Base-by-base conservation (phyloP, 495 filamentous ascomycete genomes). In the Penicillium taxi region DNA sequence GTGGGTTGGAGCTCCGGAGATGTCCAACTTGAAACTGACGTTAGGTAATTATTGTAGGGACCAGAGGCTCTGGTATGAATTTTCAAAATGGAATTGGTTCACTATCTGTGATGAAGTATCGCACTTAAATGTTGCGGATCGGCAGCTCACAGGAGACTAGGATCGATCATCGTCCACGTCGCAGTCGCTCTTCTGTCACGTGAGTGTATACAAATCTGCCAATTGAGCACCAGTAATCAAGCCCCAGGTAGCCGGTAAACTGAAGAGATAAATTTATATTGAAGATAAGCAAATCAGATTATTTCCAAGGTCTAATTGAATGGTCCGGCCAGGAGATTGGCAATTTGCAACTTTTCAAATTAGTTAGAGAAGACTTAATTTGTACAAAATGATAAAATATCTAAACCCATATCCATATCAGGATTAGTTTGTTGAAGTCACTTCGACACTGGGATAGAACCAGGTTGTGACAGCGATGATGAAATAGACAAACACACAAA, bases 401-500 rank as follows among this genome's bases (percentile, higher is more conserved):
- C n/a, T 22, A 36, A 24, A 13, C 9, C 3, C 26, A 18, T 26
- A 12, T 36, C 23, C 23, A 26, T 19, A 12, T 42, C 27, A 48
- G 16, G 35, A 35, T 21, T 41, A 33, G 43, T 61, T 63, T 1
- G 56, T 48, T 17, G 53, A 44, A 8, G 53, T 44, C 0, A 40
- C 15, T 12, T 56, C 41, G 15, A 61, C 59, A 12, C 48, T 42
- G 6, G 70, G 70, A 44, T 72, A 71, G 37, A 67, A 73, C 67
- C 67, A 73, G 4, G 69, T 64, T 4, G 66, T 58, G 25, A 77
- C 65, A 2, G 70, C 73, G 39, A 75, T 70, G 27, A 75, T 73
- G 6, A 74, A 50, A 44, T 77, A 75, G 4, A 72, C 62, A 15
- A 72, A 38, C 6, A 94, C 75, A 50, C 84, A 90, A 16, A 89